phyloP scores from a whole-genome alignment of 1,284 basidiomycete species.

The Cutaneotrichosporon cutaneum region DNA sequence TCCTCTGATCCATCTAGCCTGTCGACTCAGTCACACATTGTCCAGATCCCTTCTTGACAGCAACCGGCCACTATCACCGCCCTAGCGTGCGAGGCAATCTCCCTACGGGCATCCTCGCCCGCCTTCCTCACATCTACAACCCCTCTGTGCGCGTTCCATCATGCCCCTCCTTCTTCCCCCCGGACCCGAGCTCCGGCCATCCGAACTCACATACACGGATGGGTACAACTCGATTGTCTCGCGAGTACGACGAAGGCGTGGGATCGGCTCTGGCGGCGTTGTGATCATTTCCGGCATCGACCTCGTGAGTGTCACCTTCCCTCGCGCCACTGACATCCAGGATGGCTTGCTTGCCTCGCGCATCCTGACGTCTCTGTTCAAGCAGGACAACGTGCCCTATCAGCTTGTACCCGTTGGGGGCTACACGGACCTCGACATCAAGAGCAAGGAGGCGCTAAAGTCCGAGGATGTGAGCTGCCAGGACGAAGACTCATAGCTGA shows the following conservation, averaged over 20 bases:
- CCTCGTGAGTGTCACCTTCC: conserved; percentile 36
- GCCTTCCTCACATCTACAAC: neutral
- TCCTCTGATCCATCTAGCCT: too few relatives aligned
- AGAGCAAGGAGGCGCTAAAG: conserved; percentile 64
- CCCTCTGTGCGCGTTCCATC: neutral
- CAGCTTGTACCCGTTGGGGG: conserved; percentile 89
- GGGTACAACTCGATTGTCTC: conserved; percentile 77
- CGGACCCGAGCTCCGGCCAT: conserved; percentile 40
- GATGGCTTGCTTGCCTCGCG: conserved; percentile 53
- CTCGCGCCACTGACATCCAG: conserved; percentile 25
- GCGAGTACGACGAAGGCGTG: conserved; percentile 52
- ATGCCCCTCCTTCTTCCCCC: conserved; percentile 54
- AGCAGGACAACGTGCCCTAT: conserved; percentile 90
- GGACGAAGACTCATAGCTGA: neutral
- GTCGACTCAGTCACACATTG: too few relatives aligned
- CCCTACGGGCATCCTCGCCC: neutral
- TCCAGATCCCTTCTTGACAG: neutral
- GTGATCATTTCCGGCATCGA: conserved; percentile 51
- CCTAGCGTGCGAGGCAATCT: neutral
- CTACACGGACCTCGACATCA: conserved; percentile 67
- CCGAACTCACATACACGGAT: conserved; percentile 62
- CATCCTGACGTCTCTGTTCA: conserved; percentile 85
- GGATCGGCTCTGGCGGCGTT: conserved; percentile 42
- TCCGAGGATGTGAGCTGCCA: conserved; percentile 19
- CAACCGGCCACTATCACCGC: too few relatives aligned